Conservation (phyloP, 805 yeast species). For the Gaillardinia entomophila region DNA sequence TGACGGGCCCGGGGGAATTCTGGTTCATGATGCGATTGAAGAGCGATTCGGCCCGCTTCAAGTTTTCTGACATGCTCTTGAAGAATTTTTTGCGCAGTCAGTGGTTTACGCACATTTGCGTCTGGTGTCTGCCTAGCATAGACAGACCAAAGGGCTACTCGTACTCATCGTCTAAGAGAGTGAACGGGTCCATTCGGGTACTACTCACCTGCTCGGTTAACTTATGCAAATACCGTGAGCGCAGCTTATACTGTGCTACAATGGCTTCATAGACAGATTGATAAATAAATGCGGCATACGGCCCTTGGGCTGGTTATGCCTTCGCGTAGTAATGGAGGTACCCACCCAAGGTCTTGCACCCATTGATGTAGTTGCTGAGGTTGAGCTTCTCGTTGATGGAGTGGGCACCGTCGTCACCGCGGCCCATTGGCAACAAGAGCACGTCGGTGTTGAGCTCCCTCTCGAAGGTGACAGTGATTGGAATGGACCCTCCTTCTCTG, state of each 20-base stretch:
- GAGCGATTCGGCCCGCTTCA: conserved; percentile 41
- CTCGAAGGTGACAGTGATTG: conserved; percentile 93
- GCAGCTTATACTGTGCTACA: no score
- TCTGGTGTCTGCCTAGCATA: no score
- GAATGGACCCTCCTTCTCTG: conserved; percentile 99
- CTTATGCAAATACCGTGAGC: no score
- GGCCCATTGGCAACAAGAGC: conserved; percentile 91
- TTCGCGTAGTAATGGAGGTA: conserved; percentile 78
- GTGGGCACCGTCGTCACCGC: conserved; percentile 99
- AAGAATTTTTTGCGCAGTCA: no score
- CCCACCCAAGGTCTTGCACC: conserved; percentile 89
- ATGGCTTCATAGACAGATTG: no score
- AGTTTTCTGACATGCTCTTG: conserved; percentile 41
- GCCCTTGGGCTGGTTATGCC: no score
- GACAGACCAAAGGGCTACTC: no score
- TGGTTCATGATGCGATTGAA: conserved; percentile 43
- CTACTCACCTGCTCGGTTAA: no score
- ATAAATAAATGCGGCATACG: no score
- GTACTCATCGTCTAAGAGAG: no score
- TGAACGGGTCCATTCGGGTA: no score
- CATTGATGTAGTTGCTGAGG: conserved; percentile 83
- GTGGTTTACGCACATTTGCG: no score
- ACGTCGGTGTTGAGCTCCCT: conserved; percentile 80
- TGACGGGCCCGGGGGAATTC: conserved; percentile 13
- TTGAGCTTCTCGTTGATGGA: conserved; percentile 94